Evolutionary conservation across 306 rosid genomes (phyloP).

Genomic region (Nissolia schottii): DNA sequence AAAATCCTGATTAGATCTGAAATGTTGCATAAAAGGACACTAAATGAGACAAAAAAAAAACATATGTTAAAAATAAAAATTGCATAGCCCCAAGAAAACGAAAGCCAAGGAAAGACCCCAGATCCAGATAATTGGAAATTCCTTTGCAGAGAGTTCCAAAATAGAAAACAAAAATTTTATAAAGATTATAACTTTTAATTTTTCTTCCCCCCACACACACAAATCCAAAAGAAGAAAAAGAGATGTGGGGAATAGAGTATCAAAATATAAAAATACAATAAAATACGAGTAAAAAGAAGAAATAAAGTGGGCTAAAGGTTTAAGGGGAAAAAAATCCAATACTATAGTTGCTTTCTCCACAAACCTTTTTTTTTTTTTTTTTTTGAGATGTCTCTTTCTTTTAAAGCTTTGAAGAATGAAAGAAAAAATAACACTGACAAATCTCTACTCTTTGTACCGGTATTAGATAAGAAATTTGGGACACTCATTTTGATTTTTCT

Average conservation of each 20-base stretch:
- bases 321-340: constrained; percentile 26
- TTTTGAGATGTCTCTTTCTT: constrained; percentile 55
- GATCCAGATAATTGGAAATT: constrained; percentile 41
- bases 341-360: constrained; percentile 22
- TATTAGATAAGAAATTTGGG: neutral
- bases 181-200: neutral
- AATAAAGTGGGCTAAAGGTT: constrained; percentile 14
- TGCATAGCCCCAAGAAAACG: constrained; percentile 63
- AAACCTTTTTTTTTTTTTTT: constrained; percentile 26
- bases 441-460: neutral
- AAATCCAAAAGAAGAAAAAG: constrained; percentile 32
- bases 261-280: neutral
- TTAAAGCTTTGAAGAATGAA: constrained; percentile 28
- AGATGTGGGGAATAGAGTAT: constrained; percentile 20
- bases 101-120: constrained; percentile 42
- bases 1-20: constrained; percentile 53
- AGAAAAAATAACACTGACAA: no score
- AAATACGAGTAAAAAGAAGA: neutral
- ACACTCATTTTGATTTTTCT: neutral
- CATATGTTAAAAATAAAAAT: constrained; percentile 14
- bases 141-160: constrained; percentile 17
- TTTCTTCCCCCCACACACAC: constrained; percentile 16
- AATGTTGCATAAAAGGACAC: constrained; percentile 35
- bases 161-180: neutral
- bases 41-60: constrained; percentile 49